Evolutionary conservation across 1,284 basidiomycete species (phyloP), one percentile per base, ranked within the genome.

Genomic region (Earliella scabrosa): DNA sequence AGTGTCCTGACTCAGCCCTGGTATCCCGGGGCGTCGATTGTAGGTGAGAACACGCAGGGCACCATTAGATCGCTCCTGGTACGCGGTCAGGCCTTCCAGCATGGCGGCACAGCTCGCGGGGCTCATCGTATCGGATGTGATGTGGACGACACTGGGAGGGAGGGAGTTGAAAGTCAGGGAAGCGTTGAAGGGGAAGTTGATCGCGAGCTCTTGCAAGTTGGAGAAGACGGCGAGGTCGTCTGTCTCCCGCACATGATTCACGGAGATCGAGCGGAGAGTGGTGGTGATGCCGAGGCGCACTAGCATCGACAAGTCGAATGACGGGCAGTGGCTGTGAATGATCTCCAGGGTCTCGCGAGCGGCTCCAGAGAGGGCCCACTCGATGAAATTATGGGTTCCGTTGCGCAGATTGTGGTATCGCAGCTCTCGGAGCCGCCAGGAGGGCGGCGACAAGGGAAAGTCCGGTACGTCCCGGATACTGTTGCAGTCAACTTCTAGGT

Each of bases 401-500:
- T 52, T 55, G 18, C 50, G 55, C 2, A 48, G 34, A 39, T 52
- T 55, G 20, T 39, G 16, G 46, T 58, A 61, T n/a, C 55, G 55
- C 20, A 61, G 34, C 35, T 61, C 48, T 10, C 52, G 50, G 4
- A 61, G 56, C 5, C 46, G 24, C 55, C 59, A 61, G 10, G 45
- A 16, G 14, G 52, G 47, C 3, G 59, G 41, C 2, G 40, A 9
- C 11, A 36, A 26, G 26, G 49, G 49, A 4, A 50, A 40, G 16
- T 27, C 21, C 4, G 48, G 49, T 6, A 32, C 11, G 6, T 44
- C 55, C 20, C n/a, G 16, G 26, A 50, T n/a, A 26, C 50, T 45
- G 38, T 27, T 41, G 46, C 49, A 54, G 50, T 61, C 56, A 39
- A 61, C 50, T 50, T 61, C 55, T 45, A 61, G 50, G 52, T 41